Percentiles rank a stretch among this genome's conserved stretches.
Conservation (phyloP, 2,329 filamentous ascomycete genomes). For the Microdochium paspali region DNA sequence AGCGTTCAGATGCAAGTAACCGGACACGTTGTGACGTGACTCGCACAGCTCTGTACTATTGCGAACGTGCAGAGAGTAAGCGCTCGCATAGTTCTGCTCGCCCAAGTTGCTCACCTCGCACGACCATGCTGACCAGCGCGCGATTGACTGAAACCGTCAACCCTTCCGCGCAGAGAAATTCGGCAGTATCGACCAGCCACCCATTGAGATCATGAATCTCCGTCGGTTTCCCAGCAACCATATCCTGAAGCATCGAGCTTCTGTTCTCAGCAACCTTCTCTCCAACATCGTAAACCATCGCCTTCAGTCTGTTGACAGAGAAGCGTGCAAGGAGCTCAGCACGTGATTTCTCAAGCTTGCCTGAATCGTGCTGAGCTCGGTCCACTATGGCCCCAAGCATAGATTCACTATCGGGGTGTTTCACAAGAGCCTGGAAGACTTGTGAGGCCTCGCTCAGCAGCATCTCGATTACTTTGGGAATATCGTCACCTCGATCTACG, state of each 20-base stretch:
- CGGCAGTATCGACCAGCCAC: conserved; percentile 40
- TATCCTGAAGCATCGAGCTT: conserved; percentile 56
- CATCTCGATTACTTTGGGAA: conserved; percentile 53
- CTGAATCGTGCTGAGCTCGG: not conserved
- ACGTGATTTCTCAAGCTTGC: conserved; percentile 35
- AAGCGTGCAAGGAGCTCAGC: conserved; percentile 28
- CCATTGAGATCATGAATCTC: conserved; percentile 53
- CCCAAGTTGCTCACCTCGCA: conserved; percentile 20
- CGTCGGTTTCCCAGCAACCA: conserved; percentile 37
- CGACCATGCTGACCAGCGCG: conserved; percentile 32
- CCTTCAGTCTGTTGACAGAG: conserved; percentile 28
- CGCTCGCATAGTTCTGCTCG: conserved; percentile 19
- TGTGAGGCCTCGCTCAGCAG: conserved; percentile 66
- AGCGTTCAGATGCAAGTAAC: no score
- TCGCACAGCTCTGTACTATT: not conserved
- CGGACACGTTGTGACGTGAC: no score
- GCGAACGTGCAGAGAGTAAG: no score
- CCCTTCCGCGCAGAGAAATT: conserved; percentile 20
- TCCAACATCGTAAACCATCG: conserved; percentile 36
- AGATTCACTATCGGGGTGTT: conserved; percentile 37
- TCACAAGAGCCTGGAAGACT: conserved; percentile 61
- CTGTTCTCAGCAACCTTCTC: conserved; percentile 41
- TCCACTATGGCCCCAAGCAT: conserved; percentile 21
- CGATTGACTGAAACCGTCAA: conserved; percentile 27
- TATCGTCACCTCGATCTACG: conserved; percentile 35